Conservation (phyloP, 805 yeast genomes). For the Saturnispora saitoi region DNA sequence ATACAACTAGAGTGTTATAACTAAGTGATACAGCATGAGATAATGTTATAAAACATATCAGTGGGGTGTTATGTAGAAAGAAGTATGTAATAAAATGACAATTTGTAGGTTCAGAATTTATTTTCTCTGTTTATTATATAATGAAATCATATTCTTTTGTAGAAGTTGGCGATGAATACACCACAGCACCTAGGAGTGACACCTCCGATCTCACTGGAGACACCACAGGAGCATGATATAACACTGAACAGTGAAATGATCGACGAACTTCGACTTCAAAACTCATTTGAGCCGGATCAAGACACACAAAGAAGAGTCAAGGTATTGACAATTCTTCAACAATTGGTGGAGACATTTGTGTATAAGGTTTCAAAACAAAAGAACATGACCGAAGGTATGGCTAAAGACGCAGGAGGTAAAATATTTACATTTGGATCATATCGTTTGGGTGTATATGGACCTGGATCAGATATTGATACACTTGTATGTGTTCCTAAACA, state of each 20-base stretch:
- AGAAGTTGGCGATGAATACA: no score
- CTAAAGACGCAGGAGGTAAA: conserved; percentile 94
- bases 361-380: conserved; percentile 67
- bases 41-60: no score
- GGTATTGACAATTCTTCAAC: conserved; percentile 64
- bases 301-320: conserved; percentile 77
- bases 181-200: conserved; percentile 55
- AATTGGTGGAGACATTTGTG: conserved; percentile 73
- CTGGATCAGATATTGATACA: conserved; percentile 96
- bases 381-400: conserved; percentile 97
- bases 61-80: no score
- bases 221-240: conserved; percentile 77
- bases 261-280: conserved; percentile 68
- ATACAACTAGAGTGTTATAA: no score
- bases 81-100: no score
- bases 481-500: conserved; percentile 96
- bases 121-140: no score
- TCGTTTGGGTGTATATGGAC: conserved; percentile 92
- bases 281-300: conserved; percentile 81
- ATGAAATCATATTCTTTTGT: no score
- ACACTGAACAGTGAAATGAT: conserved; percentile 67
- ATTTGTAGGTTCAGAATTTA: no score
- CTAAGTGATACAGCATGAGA: no score
- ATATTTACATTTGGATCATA: conserved; percentile 95
- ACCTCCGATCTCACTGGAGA: conserved; percentile 75